Percentiles rank a stretch among this genome's conserved stretches.
These are phyloP conservation scores for Crassisporium funariophilum DNA, from an alignment of 768 basidiomycete genomes.

Conservation along the genomic window DNA sequence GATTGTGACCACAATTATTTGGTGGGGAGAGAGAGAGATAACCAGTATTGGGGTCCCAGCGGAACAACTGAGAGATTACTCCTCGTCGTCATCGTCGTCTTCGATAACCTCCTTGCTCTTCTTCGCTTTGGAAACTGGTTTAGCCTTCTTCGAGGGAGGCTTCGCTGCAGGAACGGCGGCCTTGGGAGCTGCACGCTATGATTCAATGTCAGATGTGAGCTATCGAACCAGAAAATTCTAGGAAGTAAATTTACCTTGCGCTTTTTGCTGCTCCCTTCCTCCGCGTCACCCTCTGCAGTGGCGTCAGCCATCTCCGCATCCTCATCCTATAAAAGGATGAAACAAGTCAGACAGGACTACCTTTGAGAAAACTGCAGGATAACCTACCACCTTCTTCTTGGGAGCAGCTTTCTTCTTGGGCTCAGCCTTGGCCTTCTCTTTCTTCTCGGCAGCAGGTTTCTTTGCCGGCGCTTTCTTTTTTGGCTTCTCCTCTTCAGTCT, in stretches of 20 bases:
- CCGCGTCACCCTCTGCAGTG: slow-evolving; percentile 46
- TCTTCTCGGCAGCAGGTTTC: slow-evolving; percentile 39
- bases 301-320: slow-evolving; percentile 45
- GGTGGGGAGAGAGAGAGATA: too few relatives aligned
- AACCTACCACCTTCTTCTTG: slow-evolving; percentile 46
- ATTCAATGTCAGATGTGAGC: not conserved
- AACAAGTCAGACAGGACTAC: slow-evolving; percentile 1
- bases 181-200: slow-evolving; percentile 39
- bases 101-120: slow-evolving; percentile 54
- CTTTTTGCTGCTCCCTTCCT: slow-evolving; percentile 61
- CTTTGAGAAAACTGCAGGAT: slow-evolving; percentile 4
- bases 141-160: slow-evolving; percentile 49
- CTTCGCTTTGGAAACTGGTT: slow-evolving; percentile 43
- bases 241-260: slow-evolving; percentile 54
- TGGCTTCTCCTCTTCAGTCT: slow-evolving; percentile 43
- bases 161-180: slow-evolving; percentile 42
- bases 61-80: slow-evolving; percentile 6
- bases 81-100: slow-evolving; percentile 43
- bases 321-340: slow-evolving; percentile 25
- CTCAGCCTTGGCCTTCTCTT: slow-evolving; percentile 35
- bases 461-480: slow-evolving; percentile 50
- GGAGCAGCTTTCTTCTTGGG: slow-evolving; percentile 50
- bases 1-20: too few relatives aligned
- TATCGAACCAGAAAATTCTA: not conserved
- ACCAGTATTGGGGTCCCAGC: too few relatives aligned